A percentile compares a stretch with the other conserved stretches of the same genome.
These are phyloP conservation scores for Solanum clarkiae DNA, from an alignment of 257 asterid species.

Conservation along the genomic window DNA sequence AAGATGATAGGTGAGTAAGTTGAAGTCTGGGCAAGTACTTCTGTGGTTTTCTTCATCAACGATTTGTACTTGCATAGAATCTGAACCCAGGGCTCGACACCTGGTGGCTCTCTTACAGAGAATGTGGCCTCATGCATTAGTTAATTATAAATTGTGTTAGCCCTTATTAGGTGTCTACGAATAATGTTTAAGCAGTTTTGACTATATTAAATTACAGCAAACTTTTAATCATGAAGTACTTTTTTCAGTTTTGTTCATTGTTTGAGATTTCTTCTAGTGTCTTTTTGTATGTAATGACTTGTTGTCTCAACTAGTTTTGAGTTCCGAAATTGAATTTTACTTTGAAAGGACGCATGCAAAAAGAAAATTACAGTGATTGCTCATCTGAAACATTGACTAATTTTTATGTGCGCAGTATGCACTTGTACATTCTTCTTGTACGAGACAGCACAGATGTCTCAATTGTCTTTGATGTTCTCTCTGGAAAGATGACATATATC, in stretches of 20 bases:
- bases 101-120: background rate
- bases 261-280: background rate
- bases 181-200: background rate
- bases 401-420: background rate
- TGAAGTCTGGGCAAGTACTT: background rate
- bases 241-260: background rate
- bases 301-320: background rate
- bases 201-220: background rate
- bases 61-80: background rate
- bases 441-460: background rate
- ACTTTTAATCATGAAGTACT: background rate
- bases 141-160: background rate
- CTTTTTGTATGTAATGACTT: background rate
- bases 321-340: background rate
- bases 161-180: background rate
- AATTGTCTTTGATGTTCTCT: background rate
- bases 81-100: background rate
- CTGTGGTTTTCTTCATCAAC: background rate
- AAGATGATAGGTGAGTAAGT: constrained; percentile 33
- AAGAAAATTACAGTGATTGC: background rate
- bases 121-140: background rate
- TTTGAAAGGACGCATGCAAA: background rate
- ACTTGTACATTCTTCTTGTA: background rate
- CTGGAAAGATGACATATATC: background rate
- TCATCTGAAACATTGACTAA: background rate